Base-by-base conservation (phyloP, 2,329 filamentous ascomycete genomes). In the Pestalotiopsis fici region DNA sequence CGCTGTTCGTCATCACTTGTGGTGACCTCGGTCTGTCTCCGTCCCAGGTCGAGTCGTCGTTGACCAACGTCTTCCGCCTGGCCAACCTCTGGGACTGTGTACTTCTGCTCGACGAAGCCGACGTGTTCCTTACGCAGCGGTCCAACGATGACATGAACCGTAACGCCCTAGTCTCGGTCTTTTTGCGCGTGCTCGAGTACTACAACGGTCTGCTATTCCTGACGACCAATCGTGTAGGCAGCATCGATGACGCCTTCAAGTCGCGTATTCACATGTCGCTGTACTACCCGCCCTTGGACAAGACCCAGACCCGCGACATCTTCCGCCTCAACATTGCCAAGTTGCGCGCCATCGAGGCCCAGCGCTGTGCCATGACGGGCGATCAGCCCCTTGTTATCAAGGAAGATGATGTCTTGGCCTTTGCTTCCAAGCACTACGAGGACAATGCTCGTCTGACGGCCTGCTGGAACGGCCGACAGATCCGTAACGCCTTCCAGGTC, bases 1-100 rank as follows among this genome's bases (percentile, higher is more conserved):
- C 83, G 0, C 73, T 86, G 2, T 85, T 85, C 57, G 77, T 79
- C 7, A 83, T 87, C 64, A 86, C 84, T 0, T 85, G 83, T 12
- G 84, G 84, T 59, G 83, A 86, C 66, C 78, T 84, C 0, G 81
- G 82, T 15, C 72, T 81, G n/a, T 80, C 78, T 0, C 79, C 83
- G 0, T 69, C 75, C 3, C 78, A 81, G 1, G 80, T 85, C 2
- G 83, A 85, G 71, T 68, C 68, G 0, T 77, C 74, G 0, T 75
- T 85, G 1, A 79, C 77, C 69, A 78, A 83, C 2, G 79, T 84
- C 6, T 84, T 85, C 74, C 77, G 78, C 1, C 76, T 82, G 0
- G 82, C 82, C 0, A 74, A 81, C 18, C 18, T 55, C 2, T 76
- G 74, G 74, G 74, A 76, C 69, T 75, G 74, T 56, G 73, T 76